phyloP scores from a whole-genome alignment of 2,329 filamentous ascomycete genomes.

The Hymenoscyphus salicellus region DNA sequence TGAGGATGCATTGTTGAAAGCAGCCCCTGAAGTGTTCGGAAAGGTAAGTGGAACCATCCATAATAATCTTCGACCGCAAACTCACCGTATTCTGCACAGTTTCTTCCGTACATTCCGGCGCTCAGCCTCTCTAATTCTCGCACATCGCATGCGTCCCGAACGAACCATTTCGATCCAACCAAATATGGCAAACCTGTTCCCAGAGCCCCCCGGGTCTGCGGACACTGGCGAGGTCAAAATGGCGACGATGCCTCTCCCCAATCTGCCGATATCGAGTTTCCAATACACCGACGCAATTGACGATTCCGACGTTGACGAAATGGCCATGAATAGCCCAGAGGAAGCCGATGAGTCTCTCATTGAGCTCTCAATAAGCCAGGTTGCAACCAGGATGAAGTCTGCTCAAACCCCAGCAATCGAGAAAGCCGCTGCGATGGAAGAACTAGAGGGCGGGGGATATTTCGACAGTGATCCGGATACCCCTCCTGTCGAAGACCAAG shows the following conservation, averaged over 20 bases:
- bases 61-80: not conserved
- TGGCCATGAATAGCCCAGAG: conserved; percentile 32
- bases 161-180: not conserved
- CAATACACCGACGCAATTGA: conserved; percentile 18
- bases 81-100: not conserved
- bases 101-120: conserved; percentile 9
- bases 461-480: conserved; percentile 39
- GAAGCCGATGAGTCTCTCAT: conserved; percentile 59
- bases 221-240: not conserved
- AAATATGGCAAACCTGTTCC: not conserved
- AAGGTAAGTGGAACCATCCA: not conserved
- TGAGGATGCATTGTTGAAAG: not conserved
- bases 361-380: conserved; percentile 56
- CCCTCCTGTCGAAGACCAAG: conserved; percentile 22
- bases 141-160: not conserved
- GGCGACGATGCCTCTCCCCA: not conserved
- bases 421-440: conserved; percentile 55
- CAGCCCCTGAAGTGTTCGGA: not conserved
- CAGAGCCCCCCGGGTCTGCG: not conserved
- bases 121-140: conserved; percentile 5
- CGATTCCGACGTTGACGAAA: conserved; percentile 24
- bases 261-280: not conserved
- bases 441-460: conserved; percentile 39
- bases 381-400: conserved; percentile 54
- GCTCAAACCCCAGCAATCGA: conserved; percentile 55